Evolutionary conservation across 495 filamentous ascomycete species (phyloP), one percentile per base, ranked within the genome.

Genomic region (Hypoxylon fuscum): DNA sequence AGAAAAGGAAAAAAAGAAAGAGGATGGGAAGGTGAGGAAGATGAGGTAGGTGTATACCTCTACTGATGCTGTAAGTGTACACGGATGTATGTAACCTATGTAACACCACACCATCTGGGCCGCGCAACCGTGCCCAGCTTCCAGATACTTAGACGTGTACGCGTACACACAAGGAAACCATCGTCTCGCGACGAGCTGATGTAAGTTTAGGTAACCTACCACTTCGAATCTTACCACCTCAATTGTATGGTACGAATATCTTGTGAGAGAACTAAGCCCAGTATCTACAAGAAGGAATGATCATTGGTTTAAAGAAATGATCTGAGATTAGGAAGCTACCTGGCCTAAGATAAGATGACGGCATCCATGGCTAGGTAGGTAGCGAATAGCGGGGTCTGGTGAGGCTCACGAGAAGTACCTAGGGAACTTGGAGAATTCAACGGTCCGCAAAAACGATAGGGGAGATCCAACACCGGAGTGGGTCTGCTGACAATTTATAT

Each of bases 31-130:
- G 52, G 47, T 52, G 42, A 61, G 51, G 47, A 40, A 56, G 56
- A 57, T 50, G 57, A 66, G 62, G 50, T 60, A 65, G 44, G 62
- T 61, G 52, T 57, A 52, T 48, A 34, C 22, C 8, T 3, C 25
- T 27, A n/a, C n/a, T n/a, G n/a, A n/a, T 27, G 25, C 25, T 42
- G 12, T 29, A 50, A 23, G 18, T 37, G 37, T 37, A 11, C 59
- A 31, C 32, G 21, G 38, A 52, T 15, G 40, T 51, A 63, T 21
- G 31, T 20, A 46, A 48, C 29, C 5, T n/a, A n/a, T n/a, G n/a
- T n/a, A n/a, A n/a, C n/a, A n/a, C n/a, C n/a, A n/a, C 44, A 3
- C 43, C 38, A 21, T 22, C 23, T 29, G 34, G 48, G 46, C 48
- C 40, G 47, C 38, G 47, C 47, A 29, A 38, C 35, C 17, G 32